Conservation (phyloP, 2,329 filamentous ascomycete genomes). For the Stemphylium lycopersici region DNA sequence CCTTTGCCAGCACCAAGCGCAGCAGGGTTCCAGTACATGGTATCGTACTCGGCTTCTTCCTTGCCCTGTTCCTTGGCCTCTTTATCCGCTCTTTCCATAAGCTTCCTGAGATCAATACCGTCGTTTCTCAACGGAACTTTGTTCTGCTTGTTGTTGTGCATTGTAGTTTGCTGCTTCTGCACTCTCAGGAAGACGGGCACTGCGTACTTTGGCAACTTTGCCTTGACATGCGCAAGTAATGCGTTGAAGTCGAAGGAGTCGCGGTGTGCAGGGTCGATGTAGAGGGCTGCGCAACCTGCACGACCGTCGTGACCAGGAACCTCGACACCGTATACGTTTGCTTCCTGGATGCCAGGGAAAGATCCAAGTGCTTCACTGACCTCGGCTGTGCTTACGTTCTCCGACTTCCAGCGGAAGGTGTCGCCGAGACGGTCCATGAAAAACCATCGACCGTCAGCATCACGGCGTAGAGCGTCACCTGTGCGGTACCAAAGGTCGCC, state of each 20-base stretch:
- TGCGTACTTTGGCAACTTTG: slow-evolving; percentile 72
- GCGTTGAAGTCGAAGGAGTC: slow-evolving; percentile 59
- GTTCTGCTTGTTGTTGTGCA: slow-evolving; percentile 82
- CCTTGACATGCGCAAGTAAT: slow-evolving; percentile 64
- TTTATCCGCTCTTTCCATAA: slow-evolving; percentile 48
- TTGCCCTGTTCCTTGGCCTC: slow-evolving; percentile 47
- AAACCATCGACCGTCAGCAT: slow-evolving; percentile 54
- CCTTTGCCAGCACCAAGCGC: slow-evolving; percentile 42
- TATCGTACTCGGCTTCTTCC: slow-evolving; percentile 48
- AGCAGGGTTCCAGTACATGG: slow-evolving; percentile 58
- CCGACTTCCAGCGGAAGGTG: slow-evolving; percentile 58
- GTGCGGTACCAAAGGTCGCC: slow-evolving; percentile 58
- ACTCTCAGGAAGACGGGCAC: slow-evolving; percentile 76
- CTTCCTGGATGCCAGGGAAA: slow-evolving; percentile 53
- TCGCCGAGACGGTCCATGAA: slow-evolving; percentile 58
- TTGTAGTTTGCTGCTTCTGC: slow-evolving; percentile 63
- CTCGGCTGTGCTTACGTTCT: slow-evolving; percentile 58
- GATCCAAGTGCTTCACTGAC: slow-evolving; percentile 55
- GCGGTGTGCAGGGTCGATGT: slow-evolving; percentile 58
- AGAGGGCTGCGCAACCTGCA: slow-evolving; percentile 62
- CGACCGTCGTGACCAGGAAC: slow-evolving; percentile 59
- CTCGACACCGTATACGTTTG: slow-evolving; percentile 58
- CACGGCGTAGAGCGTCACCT: slow-evolving; percentile 55
- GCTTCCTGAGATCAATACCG: slow-evolving; percentile 64
- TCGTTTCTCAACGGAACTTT: slow-evolving; percentile 73